Conservation (phyloP, 805 yeast genomes). For the Millerozyma miso region DNA sequence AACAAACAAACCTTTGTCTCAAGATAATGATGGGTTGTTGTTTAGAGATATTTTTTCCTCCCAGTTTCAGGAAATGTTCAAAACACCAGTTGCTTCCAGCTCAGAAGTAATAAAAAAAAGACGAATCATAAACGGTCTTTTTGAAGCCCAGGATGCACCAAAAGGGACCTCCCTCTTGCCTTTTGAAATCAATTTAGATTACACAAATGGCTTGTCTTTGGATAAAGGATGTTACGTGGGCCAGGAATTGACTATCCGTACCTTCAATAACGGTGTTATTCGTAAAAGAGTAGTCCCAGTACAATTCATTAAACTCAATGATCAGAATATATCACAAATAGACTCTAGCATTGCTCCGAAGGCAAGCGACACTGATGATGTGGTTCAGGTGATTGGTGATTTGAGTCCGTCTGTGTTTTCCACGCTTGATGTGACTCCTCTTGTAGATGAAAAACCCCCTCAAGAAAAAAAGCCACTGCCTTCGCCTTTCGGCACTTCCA, state of each 20-base stretch:
- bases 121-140: constrained; percentile 37
- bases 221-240: constrained; percentile 97
- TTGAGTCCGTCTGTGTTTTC: constrained; percentile 11
- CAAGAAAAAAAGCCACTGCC: constrained; percentile 6
- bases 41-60: constrained; percentile 20
- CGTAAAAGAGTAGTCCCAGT: constrained; percentile 78
- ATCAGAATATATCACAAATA: constrained; percentile 6
- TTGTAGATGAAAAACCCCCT: constrained; percentile 12
- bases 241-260: constrained; percentile 89
- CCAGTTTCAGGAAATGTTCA: constrained; percentile 25
- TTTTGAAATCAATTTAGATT: constrained; percentile 79
- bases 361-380: constrained; percentile 12
- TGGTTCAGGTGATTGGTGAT: constrained; percentile 12
- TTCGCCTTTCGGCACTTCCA: constrained; percentile 39
- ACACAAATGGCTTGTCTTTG: constrained; percentile 72
- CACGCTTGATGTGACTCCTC: constrained; percentile 15
- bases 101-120: constrained; percentile 40
- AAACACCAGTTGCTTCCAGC: constrained; percentile 53
- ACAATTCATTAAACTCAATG: constrained; percentile 23
- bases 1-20: constrained; percentile 9
- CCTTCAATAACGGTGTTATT: constrained; percentile 78
- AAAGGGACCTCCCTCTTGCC: constrained; percentile 50
- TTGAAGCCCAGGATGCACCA: constrained; percentile 33
- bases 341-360: constrained; percentile 2
- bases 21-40: constrained; percentile 2